These are phyloP conservation scores for Akebia trifoliata DNA, from an alignment of 164 flowering plant species.

Conservation along the genomic window DNA sequence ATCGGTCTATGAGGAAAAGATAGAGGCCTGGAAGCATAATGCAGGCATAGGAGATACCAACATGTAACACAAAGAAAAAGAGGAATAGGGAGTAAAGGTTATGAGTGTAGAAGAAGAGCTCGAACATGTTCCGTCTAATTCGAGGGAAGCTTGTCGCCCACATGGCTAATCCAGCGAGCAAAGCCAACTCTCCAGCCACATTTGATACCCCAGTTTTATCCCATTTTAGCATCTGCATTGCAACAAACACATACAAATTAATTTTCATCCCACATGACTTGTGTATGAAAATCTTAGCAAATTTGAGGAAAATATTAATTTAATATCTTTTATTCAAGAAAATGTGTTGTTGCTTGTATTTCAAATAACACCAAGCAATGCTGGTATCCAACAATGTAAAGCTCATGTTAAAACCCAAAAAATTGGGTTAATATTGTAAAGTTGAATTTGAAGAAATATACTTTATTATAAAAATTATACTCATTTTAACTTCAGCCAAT, in stretches of 20 bases:
- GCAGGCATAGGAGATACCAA: conserved; percentile 48
- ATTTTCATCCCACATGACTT: neutral
- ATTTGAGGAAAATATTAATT: too few species aligned
- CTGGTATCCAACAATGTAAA: too few species aligned
- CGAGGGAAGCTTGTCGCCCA: conserved; percentile 60
- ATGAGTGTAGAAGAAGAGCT: conserved; percentile 84
- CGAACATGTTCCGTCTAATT: conserved; percentile 60
- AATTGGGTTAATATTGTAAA: too few species aligned
- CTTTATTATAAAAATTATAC: too few species aligned
- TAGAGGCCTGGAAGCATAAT: conserved; percentile 74
- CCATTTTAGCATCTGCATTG: conserved; percentile 71
- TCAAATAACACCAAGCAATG: too few species aligned
- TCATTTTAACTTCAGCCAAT: too few species aligned
- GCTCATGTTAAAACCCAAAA: too few species aligned
- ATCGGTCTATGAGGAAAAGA: conserved; percentile 81
- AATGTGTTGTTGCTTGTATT: too few species aligned
- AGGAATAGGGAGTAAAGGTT: conserved; percentile 68
- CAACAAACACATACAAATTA: neutral
- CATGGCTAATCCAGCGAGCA: conserved; percentile 51
- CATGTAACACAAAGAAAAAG: conserved; percentile 66
- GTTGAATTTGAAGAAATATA: too few species aligned
- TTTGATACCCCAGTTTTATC: conserved; percentile 37
- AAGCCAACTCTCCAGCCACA: conserved; percentile 66
- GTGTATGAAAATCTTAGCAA: too few species aligned
- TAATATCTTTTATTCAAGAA: too few species aligned